A percentile compares a stretch with the other conserved stretches of the same genome.
Conservation (phyloP, 1,284 basidiomycete genomes). For the Rhodotorula sp. region DNA sequence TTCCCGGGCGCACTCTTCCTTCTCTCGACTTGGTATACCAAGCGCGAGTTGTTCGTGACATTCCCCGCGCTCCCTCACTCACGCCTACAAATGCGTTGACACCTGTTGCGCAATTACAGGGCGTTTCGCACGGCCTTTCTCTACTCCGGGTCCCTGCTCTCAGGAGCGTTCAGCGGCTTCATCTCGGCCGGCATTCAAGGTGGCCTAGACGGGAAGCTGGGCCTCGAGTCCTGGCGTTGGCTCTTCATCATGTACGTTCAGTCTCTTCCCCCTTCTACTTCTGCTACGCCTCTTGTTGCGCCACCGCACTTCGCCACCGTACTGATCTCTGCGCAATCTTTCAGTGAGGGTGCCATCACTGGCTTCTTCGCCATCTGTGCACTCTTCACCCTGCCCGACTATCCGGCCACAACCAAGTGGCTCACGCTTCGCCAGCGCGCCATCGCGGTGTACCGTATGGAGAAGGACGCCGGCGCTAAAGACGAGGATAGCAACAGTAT, state of each 20-base stretch:
- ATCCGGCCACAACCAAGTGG: conserved; percentile 66
- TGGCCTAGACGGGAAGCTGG: conserved; percentile 66
- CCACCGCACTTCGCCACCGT: conserved; percentile 44
- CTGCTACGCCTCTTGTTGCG: conserved; percentile 59
- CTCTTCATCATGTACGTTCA: not conserved
- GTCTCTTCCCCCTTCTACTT: not conserved
- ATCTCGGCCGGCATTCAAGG: conserved; percentile 70
- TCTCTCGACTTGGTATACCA: conserved; percentile 62
- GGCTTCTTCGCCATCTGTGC: conserved; percentile 64
- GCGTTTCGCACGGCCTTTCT: conserved; percentile 69
- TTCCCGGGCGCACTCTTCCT: conserved; percentile 64
- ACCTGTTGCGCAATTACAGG: too few relatives aligned
- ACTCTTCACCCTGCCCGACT: conserved; percentile 73
- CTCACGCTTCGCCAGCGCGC: conserved; percentile 61
- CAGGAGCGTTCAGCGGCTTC: conserved; percentile 72
- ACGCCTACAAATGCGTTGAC: too few relatives aligned
- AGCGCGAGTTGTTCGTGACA: conserved; percentile 44
- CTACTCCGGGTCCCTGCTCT: conserved; percentile 66
- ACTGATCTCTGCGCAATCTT: conserved; percentile 53
- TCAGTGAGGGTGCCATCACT: conserved; percentile 47
- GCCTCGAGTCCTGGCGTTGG: conserved; percentile 72
- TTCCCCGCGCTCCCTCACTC: too few relatives aligned
- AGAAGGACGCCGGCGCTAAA: conserved; percentile 33
- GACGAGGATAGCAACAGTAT: conserved; percentile 55
- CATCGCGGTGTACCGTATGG: conserved; percentile 55